Base-by-base conservation (phyloP, 305 asterid genomes). In the Rubia balearica region DNA sequence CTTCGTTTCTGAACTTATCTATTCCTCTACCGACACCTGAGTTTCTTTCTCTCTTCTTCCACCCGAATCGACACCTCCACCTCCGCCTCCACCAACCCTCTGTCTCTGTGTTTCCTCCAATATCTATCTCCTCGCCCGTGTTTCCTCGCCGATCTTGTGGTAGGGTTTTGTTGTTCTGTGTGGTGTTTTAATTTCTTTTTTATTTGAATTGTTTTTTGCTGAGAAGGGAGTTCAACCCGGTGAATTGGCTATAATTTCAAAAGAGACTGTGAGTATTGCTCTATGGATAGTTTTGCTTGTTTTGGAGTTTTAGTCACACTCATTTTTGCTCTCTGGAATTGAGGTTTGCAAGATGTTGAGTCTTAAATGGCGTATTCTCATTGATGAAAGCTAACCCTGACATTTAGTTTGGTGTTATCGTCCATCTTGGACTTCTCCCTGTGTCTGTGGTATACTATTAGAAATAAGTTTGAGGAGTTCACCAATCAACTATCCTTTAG, bases 191-290 rank as follows among this genome's bases (percentile, higher is more conserved):
- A n/a, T n/a, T n/a, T n/a, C n/a, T n/a, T n/a, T n/a, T n/a, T n/a
- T n/a, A n/a, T n/a, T n/a, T n/a, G n/a, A n/a, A n/a, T n/a, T n/a
- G n/a, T n/a, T n/a, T n/a, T n/a, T n/a, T n/a, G n/a, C n/a, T n/a
- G n/a, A n/a, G n/a, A n/a, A 86, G 82, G 97, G 97, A 75, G 96
- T 89, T 46, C 77, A 89, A 71, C 89, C 95, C 38, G 90, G 88
- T 71, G 98, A 93, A 78, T 82, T 91, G 73, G 98, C 98, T 12
- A 76, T 91, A 66, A 93, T 93, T 75, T 93, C 97, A 75, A 93
- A 91, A 75, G 98, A 93, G 86, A 92, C 86, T 83, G 98, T 91
- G 84, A 66, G 96, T 61, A 73, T 68, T 76, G 51, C 19, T 61
- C 19, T 16, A 55, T 40, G n/a, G 64, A 51, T 41, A 16, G 33